phyloP scores from a whole-genome alignment of 352 stramenopile genomes.

The Plasmopara viticola region DNA sequence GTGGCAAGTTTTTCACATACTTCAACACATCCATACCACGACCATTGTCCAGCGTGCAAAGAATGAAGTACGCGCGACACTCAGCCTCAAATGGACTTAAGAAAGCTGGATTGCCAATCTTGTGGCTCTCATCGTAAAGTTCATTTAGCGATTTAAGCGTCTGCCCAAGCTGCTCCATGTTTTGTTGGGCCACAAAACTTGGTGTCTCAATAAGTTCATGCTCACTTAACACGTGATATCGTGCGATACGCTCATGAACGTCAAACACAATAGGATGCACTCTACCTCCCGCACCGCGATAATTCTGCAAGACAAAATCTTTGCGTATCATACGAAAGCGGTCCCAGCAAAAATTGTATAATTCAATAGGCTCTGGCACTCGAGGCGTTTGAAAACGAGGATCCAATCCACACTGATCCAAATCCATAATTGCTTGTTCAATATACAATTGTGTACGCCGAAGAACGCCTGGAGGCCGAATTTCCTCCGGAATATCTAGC shows the following conservation, averaged over 20 bases:
- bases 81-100: slow-evolving; percentile 83
- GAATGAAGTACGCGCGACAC: slow-evolving; percentile 80
- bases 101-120: slow-evolving; percentile 43
- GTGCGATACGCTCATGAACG: slow-evolving; percentile 92
- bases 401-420: slow-evolving; percentile 55
- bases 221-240: slow-evolving; percentile 93
- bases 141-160: slow-evolving; percentile 85
- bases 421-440: slow-evolving; percentile 82
- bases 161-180: slow-evolving; percentile 86
- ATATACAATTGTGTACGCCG: slow-evolving; percentile 79
- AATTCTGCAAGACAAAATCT: slow-evolving; percentile 96
- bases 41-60: slow-evolving; percentile 81
- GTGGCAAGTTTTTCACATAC: slow-evolving; percentile 73
- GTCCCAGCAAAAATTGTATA: slow-evolving; percentile 98
- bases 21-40: slow-evolving; percentile 79
- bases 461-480: slow-evolving; percentile 73
- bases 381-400: slow-evolving; percentile 65
- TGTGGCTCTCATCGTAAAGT: slow-evolving; percentile 80
- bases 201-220: slow-evolving; percentile 87
- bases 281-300: slow-evolving; percentile 87
- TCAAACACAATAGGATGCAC: slow-evolving; percentile 89
- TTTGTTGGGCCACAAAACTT: slow-evolving; percentile 84
- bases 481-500: slow-evolving; percentile 72
- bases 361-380: slow-evolving; percentile 67
- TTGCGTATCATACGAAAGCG: slow-evolving; percentile 94